Evolutionary conservation across 495 filamentous ascomycete species (phyloP).

Genomic region (Daldinia vernicosa): DNA sequence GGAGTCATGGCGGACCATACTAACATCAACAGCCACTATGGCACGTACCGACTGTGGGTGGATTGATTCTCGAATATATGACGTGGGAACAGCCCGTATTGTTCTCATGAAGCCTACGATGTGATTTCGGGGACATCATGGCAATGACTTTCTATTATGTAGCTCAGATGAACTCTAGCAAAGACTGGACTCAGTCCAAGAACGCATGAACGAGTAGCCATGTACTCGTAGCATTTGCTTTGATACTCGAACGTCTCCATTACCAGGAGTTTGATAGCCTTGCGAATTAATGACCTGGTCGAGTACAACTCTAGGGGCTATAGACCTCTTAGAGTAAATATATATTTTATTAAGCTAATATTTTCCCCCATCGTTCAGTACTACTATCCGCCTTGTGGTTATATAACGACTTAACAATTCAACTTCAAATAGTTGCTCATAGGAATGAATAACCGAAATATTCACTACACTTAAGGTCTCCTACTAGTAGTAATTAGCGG

Average conservation of each 20-base stretch:
- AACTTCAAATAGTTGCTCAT: too few species aligned
- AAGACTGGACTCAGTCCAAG: neutral
- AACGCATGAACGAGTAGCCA: neutral
- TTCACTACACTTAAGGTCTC: too few species aligned
- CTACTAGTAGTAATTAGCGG: too few species aligned
- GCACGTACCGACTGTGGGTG: conserved; percentile 44
- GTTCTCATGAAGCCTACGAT: neutral
- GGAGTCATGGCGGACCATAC: conserved; percentile 39
- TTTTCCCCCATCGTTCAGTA: neutral
- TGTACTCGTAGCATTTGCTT: neutral
- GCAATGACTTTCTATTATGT: conserved; percentile 5
- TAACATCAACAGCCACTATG: conserved; percentile 43
- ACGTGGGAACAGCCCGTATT: neutral
- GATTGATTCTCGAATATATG: conserved; percentile 2
- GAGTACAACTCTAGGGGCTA: neutral
- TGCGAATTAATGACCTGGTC: neutral
- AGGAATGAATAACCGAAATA: too few species aligned
- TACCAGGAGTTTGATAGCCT: neutral
- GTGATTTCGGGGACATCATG: neutral
- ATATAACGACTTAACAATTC: too few species aligned
- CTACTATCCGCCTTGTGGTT: neutral
- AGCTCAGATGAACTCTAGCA: neutral
- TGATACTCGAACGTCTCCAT: neutral
- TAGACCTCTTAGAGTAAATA: too few species aligned
- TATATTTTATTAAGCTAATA: neutral